Evolutionary conservation across 169 alveolate species (phyloP).

Genomic region (Theileria luwenshuni): DNA sequence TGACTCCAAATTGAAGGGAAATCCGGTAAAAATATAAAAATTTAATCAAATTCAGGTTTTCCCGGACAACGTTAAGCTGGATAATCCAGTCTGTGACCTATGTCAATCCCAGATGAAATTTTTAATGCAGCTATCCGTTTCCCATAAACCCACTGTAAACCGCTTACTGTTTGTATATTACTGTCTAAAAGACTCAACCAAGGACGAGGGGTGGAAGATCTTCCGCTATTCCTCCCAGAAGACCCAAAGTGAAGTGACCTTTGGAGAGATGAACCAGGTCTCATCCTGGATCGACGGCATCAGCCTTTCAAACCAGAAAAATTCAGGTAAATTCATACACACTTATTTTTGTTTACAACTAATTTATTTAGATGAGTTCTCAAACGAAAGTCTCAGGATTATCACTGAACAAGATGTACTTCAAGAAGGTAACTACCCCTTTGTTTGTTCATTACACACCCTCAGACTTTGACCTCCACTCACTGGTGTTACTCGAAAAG

Average conservation of each 20-base stretch:
- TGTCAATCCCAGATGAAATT: conserved; percentile 26
- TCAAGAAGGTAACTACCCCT: neutral
- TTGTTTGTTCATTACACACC: neutral
- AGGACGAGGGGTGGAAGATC: conserved; percentile 37
- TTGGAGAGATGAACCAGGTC: neutral
- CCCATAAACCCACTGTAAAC: neutral
- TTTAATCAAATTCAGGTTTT: neutral
- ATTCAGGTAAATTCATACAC: neutral
- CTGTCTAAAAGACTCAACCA: conserved; percentile 38
- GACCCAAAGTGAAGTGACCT: neutral
- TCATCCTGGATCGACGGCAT: neutral
- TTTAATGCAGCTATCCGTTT: conserved; percentile 46
- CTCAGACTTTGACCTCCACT: conserved; percentile 12
- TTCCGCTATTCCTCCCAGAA: conserved; percentile 21
- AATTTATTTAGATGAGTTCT: neutral
- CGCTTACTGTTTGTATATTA: conserved; percentile 38
- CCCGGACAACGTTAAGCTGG: neutral
- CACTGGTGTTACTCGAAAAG: conserved; percentile 24
- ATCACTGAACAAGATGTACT: conserved; percentile 16
- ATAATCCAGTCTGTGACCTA: conserved; percentile 21
- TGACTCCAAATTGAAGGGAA: conserved; percentile 33
- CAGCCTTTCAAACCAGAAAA: neutral
- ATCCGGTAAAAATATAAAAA: conserved; percentile 42
- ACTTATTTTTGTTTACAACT: too few species aligned
- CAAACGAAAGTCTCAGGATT: neutral